A percentile compares a stretch with the other conserved stretches of the same genome.
Conservation (phyloP, 257 asterid species). For the Capsicum baccatum region DNA sequence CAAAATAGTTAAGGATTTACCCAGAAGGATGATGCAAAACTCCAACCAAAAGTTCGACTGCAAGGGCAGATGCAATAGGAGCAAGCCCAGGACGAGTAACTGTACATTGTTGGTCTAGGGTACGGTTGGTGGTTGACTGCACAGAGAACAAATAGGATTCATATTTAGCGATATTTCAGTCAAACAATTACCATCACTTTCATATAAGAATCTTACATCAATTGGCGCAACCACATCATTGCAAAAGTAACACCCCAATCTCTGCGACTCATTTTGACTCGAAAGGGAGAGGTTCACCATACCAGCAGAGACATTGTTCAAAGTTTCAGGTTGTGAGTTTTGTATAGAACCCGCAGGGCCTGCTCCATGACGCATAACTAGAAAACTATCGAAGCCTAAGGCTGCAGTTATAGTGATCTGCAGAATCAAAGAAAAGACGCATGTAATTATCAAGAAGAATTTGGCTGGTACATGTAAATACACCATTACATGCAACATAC, state of each 20-base stretch:
- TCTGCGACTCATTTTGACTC: conserved; percentile 41
- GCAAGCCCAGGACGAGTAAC: conserved; percentile 99
- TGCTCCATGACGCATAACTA: conserved; percentile 98
- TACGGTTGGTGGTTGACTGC: conserved; percentile 93
- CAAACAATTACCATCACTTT: background rate
- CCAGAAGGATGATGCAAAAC: conserved; percentile 89
- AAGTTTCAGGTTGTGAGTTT: conserved; percentile 43
- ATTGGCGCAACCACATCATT: conserved; percentile 94
- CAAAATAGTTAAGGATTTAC: conserved; percentile 43
- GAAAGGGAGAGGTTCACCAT: conserved; percentile 44
- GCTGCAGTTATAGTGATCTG: conserved; percentile 90
- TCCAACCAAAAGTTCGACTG: conserved; percentile 90
- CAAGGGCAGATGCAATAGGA: conserved; percentile 96
- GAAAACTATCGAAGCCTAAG: conserved; percentile 95
- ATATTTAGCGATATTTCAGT: background rate
- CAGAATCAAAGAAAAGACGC: conserved; percentile 3
- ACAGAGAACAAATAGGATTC: conserved; percentile 25
- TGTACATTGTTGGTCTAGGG: conserved; percentile 97
- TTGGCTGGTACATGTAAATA: conserved; percentile 11
- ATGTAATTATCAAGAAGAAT: background rate
- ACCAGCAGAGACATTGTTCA: conserved; percentile 46
- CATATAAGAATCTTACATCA: conserved; percentile 58
- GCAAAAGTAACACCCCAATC: conserved; percentile 98
- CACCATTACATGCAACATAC: background rate
- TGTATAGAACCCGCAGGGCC: conserved; percentile 59